Conservation (phyloP, 2,329 filamentous ascomycete species). For the Ambrosiella xylebori region DNA sequence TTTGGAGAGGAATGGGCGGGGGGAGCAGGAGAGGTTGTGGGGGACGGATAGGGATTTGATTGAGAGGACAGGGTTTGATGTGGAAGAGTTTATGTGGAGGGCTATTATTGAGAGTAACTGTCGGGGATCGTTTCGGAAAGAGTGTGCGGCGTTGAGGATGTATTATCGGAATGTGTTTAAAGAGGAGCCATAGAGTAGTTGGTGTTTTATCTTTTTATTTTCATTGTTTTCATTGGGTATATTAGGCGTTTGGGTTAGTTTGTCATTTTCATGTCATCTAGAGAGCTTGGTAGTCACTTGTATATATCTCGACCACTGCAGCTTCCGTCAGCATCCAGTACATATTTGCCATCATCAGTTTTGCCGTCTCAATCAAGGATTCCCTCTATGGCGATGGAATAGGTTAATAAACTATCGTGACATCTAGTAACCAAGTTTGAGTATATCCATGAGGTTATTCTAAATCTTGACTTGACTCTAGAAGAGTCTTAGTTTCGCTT, state of each 20-base stretch:
- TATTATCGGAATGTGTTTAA: constrained; percentile 11
- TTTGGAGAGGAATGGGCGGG: not conserved
- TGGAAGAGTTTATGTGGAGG: constrained; percentile 10
- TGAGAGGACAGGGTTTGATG: constrained; percentile 7
- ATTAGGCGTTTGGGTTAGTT: not conserved
- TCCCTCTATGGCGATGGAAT: too few species aligned
- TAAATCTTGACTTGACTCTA: too few species aligned
- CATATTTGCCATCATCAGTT: not conserved
- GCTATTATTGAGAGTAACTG: constrained; percentile 8
- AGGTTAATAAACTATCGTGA: too few species aligned
- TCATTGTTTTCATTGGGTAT: not conserved
- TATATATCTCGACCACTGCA: not conserved
- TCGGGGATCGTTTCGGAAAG: constrained; percentile 6
- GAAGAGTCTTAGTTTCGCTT: too few species aligned
- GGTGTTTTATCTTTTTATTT: not conserved
- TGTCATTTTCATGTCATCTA: not conserved
- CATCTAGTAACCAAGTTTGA: too few species aligned
- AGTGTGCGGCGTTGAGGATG: constrained; percentile 8
- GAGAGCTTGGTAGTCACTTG: not conserved
- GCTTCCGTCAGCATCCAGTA: not conserved
- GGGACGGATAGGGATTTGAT: constrained; percentile 4
- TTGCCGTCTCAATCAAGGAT: too few species aligned
- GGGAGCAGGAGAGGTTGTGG: constrained; percentile 8
- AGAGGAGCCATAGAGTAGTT: constrained; percentile 3
- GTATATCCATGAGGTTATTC: too few species aligned